These are phyloP conservation scores for Ophioceras dolichostomum DNA, from an alignment of 2,329 filamentous ascomycete species.

Conservation along the genomic window DNA sequence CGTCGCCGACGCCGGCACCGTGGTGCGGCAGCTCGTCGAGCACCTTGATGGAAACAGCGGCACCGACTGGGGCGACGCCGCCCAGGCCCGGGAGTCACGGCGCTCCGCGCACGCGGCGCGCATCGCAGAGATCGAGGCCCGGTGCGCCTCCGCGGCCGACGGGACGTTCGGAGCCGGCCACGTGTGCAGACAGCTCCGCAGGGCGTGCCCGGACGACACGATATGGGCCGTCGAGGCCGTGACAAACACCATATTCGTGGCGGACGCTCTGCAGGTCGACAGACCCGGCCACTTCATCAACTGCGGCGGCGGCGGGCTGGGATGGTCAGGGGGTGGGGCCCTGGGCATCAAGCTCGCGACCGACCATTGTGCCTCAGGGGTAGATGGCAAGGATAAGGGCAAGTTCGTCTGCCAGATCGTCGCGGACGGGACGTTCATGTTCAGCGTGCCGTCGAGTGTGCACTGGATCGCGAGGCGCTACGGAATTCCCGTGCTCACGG, in stretches of 20 bases:
- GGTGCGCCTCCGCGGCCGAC: slow-evolving; percentile 44
- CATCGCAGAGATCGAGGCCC: slow-evolving; percentile 44
- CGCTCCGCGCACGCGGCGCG: slow-evolving; percentile 47
- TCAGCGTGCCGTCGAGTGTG: slow-evolving; percentile 32
- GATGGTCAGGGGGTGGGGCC: slow-evolving; percentile 39
- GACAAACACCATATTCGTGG: slow-evolving; percentile 52
- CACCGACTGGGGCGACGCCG: slow-evolving; percentile 19
- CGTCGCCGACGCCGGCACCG: slow-evolving; percentile 49
- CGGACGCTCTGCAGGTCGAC: slow-evolving; percentile 54
- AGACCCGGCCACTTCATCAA: slow-evolving; percentile 38
- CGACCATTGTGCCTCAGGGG: slow-evolving; percentile 23
- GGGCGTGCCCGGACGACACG: slow-evolving; percentile 33
- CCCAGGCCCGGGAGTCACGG: slow-evolving; percentile 22
- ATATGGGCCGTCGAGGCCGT: slow-evolving; percentile 68
- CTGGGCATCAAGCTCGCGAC: slow-evolving; percentile 36
- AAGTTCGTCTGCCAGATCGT: slow-evolving; percentile 36
- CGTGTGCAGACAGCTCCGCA: slow-evolving; percentile 21
- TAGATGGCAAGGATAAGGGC: slow-evolving; percentile 26
- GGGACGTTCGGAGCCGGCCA: slow-evolving; percentile 47
- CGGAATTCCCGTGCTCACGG: slow-evolving; percentile 31
- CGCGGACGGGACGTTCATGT: slow-evolving; percentile 36
- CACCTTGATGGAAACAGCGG: slow-evolving; percentile 38
- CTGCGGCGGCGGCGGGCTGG: slow-evolving; percentile 38
- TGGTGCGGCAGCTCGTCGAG: slow-evolving; percentile 57
- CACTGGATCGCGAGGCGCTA: slow-evolving; percentile 36